phyloP scores from a whole-genome alignment of 2,329 filamentous ascomycete genomes.

The Microdochium nivale region DNA sequence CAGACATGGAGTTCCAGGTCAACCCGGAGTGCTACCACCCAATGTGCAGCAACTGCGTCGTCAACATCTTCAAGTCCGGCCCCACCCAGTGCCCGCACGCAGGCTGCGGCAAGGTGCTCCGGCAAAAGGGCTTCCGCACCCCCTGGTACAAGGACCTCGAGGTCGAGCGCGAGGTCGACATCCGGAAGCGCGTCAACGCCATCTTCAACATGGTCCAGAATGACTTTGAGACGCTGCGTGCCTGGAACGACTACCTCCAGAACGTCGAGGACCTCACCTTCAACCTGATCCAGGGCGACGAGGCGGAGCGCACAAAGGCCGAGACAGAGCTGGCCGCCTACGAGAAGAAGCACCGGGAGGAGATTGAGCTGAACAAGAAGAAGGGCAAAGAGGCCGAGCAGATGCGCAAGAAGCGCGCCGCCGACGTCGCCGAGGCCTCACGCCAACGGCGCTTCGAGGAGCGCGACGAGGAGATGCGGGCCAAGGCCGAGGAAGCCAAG shows the following conservation, averaged over 20 bases:
- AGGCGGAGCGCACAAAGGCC: constrained; percentile 47
- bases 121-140: constrained; percentile 73
- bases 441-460: constrained; percentile 55
- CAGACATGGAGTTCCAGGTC: constrained; percentile 88
- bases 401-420: constrained; percentile 43
- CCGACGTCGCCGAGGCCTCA: constrained; percentile 58
- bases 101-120: constrained; percentile 77
- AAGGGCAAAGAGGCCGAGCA: constrained; percentile 49
- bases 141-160: constrained; percentile 85
- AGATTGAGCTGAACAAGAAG: constrained; percentile 54
- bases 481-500: constrained; percentile 54
- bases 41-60: constrained; percentile 95
- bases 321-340: constrained; percentile 47
- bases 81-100: constrained; percentile 89
- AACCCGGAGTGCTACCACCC: constrained; percentile 99
- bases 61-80: constrained; percentile 85
- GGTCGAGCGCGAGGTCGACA: constrained; percentile 90
- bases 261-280: constrained; percentile 85
- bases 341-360: constrained; percentile 61
- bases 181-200: constrained; percentile 66
- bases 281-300: constrained; percentile 68
- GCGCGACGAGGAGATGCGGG: constrained; percentile 60
- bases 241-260: constrained; percentile 92
- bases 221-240: constrained; percentile 77
- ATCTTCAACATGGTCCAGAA: constrained; percentile 86